Base-by-base conservation (phyloP, 73 alveolate species). In the Paraurostyla sp. region DNA sequence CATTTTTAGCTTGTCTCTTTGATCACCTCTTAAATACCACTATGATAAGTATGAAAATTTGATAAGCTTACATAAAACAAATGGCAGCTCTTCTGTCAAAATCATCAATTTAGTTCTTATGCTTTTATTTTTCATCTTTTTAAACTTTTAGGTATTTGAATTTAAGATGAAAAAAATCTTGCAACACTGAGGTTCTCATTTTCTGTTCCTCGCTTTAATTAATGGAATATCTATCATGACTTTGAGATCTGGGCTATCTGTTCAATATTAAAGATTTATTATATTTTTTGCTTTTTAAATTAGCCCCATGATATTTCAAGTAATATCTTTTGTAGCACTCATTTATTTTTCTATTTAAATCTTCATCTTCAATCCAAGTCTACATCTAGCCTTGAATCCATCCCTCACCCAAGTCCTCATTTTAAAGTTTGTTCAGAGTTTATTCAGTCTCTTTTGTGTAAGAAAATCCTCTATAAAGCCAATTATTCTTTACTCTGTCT, bases 391-490 rank as follows among this genome's bases (percentile, higher is more conserved):
- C 86, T 45, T 73, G 42, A 13, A 73, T 16, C 86, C 86, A 73
- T 22, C 51, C 86, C 30, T 40, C 71, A 0, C 86, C 86, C 0
- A 73, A 56, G 20, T 73, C 86, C 42, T 73, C 86, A 7, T 23
- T 6, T 49, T 73, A 30, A 1, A 73, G 56, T 73, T 43, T 4
- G 30, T 73, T 48, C 4, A 73, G 32, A 7, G 71, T 48, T 11
- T 73, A 56, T 25, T 73, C 71, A 25, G 86, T 73, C 23, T 73
- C 52, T 23, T 73, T 49, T 2, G 71, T 73, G 33, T 71, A 73
- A 73, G 71, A 20, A 3, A 73, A 46, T 43, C 71, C 86, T 49
- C 71, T 73, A 73, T 73, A 73, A 46, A 73, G 86, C 86, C 86
- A 73, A 48, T 73, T 73, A 13, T 46, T 49, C 27, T 73, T 73